Evolutionary conservation across 2,329 filamentous ascomycete species (phyloP).

Genomic region (Verticillium zaregamsianum): DNA sequence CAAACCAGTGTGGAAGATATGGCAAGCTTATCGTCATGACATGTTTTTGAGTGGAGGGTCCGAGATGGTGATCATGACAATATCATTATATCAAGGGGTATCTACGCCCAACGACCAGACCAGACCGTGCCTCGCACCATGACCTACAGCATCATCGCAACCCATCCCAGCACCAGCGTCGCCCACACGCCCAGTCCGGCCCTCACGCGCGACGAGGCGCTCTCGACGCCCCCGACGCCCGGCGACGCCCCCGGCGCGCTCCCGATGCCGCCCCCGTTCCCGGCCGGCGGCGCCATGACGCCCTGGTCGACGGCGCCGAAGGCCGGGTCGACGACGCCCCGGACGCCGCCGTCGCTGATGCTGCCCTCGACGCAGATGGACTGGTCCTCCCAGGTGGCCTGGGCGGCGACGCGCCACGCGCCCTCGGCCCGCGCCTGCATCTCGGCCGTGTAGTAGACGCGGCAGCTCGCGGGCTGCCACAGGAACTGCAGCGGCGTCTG

Average conservation of each 20-base stretch:
- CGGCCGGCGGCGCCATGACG: not conserved
- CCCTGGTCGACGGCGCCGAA: conserved; percentile 4
- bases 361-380: conserved; percentile 28
- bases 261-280: not conserved
- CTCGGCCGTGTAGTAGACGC: conserved; percentile 40
- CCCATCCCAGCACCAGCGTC: not conserved
- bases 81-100: not conserved
- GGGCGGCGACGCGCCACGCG: conserved; percentile 34
- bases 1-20: no score
- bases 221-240: not conserved
- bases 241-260: not conserved
- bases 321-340: conserved; percentile 14
- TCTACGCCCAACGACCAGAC: not conserved
- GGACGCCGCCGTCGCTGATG: conserved; percentile 15
- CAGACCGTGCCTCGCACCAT: not conserved
- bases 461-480: conserved; percentile 40
- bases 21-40: no score
- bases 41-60: no score
- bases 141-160: not conserved
- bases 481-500: conserved; percentile 39
- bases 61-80: not conserved
- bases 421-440: conserved; percentile 35
- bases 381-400: conserved; percentile 29
- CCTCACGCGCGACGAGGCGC: not conserved
- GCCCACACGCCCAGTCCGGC: not conserved